Conservation (phyloP, 179 eudicot species). For the Actinidia chinensis region DNA sequence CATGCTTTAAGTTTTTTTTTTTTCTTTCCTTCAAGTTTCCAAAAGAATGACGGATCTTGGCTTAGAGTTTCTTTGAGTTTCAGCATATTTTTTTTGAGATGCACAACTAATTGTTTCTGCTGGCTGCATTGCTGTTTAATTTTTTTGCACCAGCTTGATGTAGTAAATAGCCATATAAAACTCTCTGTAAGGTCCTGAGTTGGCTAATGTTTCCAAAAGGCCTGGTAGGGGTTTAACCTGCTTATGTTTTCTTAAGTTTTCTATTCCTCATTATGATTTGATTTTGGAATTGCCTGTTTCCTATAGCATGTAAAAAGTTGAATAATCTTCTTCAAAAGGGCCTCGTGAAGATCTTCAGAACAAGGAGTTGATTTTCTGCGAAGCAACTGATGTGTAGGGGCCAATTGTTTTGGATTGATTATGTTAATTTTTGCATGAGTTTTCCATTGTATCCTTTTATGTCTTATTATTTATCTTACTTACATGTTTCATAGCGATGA, state of each 20-base stretch:
- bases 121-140: background rate
- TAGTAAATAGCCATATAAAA: no score
- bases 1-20: background rate
- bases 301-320: slow-evolving; percentile 65
- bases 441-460: background rate
- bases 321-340: slow-evolving; percentile 64
- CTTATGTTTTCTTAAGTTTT: background rate
- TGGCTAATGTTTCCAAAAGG: background rate
- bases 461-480: slow-evolving; percentile 16
- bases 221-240: background rate
- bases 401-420: slow-evolving; percentile 15
- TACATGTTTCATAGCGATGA: slow-evolving; percentile 66
- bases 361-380: slow-evolving; percentile 72
- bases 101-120: slow-evolving; percentile 6
- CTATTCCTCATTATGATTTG: background rate
- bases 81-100: slow-evolving; percentile 1
- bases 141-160: background rate
- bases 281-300: slow-evolving; percentile 20
- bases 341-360: slow-evolving; percentile 84
- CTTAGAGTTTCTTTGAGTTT: slow-evolving; percentile 7
- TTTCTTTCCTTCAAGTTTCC: background rate
- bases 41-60: background rate
- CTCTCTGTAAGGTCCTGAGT: background rate
- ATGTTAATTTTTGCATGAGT: slow-evolving; percentile 6
- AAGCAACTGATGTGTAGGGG: slow-evolving; percentile 65